Base-by-base conservation (phyloP, 768 basidiomycete genomes). In the Suillus bovinus region DNA sequence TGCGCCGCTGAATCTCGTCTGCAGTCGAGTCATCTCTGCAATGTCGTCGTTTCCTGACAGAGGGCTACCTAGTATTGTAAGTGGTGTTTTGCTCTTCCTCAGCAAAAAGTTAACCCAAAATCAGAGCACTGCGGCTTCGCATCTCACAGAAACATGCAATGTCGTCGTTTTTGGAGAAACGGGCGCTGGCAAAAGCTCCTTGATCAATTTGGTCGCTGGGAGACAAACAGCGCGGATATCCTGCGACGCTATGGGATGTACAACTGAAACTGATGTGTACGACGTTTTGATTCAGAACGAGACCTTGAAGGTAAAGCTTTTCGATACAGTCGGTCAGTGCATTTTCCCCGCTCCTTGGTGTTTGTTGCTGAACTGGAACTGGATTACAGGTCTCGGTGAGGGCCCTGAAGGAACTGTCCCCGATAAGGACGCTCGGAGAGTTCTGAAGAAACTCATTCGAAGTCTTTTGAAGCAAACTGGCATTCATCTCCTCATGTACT, bases 401-500 rank as follows among this genome's bases (percentile, higher is more conserved):
- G 72, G 69, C 17, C 66, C 68, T 24, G 66, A 68, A 58, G 74
- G 75, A 16, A 71, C 66, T 1, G 67, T 73, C 11, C 66, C 71
- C 1, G 68, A 74, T 1, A 54, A 50, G 57, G 63, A 65, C 31
- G 74, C 74, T 4, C 66, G 74, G 38, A 55, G n/a, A 16, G 58
- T 53, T 42, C 68, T 78, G 53, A 75, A 70, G 39, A 57, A 66
- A 14, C 72, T 82, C 50, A 69, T 82, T 44, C 69, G 68, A 34
- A 68, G 64, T 8, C 68, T 81, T 31, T 63, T 68, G 20, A 63
- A 62, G 39, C 58, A 61, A 57, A 70, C 66, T 20, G 74, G 71
- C n/a, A 62, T 76, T 33, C 66, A 71, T 60, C 66, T 76, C 9
- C 74, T 76, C 49, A 17, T 76, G 44, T 77, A 73, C 63, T 77